phyloP scores from a whole-genome alignment of 2,329 filamentous ascomycete genomes.

The Exophiala phaeomuriformis region DNA sequence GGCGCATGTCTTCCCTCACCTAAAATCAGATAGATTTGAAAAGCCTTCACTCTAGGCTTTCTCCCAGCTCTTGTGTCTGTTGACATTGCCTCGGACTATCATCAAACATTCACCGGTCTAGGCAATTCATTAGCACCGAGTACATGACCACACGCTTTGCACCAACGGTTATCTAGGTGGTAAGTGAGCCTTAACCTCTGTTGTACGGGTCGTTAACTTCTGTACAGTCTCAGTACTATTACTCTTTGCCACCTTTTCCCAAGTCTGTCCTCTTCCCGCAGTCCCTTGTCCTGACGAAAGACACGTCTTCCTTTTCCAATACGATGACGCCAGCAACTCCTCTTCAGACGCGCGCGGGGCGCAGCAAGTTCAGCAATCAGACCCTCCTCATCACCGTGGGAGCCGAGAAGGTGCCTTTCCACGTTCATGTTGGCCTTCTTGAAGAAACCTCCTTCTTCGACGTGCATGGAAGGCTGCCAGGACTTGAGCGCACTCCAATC shows the following conservation, averaged over 20 bases:
- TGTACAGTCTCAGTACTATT: no score
- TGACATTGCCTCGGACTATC: no score
- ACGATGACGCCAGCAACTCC: not conserved
- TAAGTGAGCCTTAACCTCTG: no score
- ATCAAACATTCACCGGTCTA: no score
- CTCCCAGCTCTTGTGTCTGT: not conserved
- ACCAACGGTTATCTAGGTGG: no score
- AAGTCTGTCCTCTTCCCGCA: no score
- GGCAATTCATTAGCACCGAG: no score
- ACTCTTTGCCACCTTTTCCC: no score
- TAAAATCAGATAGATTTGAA: slow-evolving; percentile 17
- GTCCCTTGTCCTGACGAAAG: no score
- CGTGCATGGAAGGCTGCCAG: slow-evolving; percentile 7
- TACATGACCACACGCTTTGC: no score
- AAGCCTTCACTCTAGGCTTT: slow-evolving; percentile 23
- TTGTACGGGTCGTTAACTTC: no score
- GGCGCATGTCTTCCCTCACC: slow-evolving; percentile 25
- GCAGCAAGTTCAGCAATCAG: slow-evolving; percentile 7
- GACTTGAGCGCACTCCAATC: not conserved
- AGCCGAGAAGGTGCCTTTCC: slow-evolving; percentile 8
- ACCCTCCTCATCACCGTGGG: slow-evolving; percentile 23
- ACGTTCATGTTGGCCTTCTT: slow-evolving; percentile 17
- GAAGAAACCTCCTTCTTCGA: slow-evolving; percentile 22
- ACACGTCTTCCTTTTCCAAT: not conserved
- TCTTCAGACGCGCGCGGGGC: not conserved